phyloP scores from a whole-genome alignment of 2,329 filamentous ascomycete genomes.

The Alternaria gaisen region DNA sequence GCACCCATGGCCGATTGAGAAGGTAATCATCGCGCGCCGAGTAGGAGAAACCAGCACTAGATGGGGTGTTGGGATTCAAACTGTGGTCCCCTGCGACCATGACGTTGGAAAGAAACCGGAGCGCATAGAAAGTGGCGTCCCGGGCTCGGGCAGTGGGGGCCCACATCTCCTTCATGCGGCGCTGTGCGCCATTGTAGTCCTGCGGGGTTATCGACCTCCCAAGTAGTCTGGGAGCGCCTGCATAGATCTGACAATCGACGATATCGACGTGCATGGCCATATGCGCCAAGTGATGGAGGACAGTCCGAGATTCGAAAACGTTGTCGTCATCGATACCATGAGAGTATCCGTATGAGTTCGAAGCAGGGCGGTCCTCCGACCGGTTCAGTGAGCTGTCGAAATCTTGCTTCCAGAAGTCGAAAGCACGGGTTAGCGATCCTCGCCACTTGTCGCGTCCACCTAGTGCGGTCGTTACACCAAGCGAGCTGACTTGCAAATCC shows the following conservation, averaged over 20 bases:
- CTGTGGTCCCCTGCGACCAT: slow-evolving; percentile 68
- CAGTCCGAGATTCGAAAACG: slow-evolving; percentile 86
- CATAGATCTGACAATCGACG: slow-evolving; percentile 97
- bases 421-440: slow-evolving; percentile 81
- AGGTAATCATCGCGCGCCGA: slow-evolving; percentile 87
- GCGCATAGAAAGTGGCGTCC: slow-evolving; percentile 90
- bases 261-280: slow-evolving; percentile 99
- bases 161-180: slow-evolving; percentile 89
- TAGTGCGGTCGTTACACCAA: slow-evolving; percentile 80
- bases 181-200: slow-evolving; percentile 80
- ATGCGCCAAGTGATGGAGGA: slow-evolving; percentile 91
- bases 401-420: slow-evolving; percentile 92
- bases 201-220: slow-evolving; percentile 84
- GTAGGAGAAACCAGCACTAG: slow-evolving; percentile 63
- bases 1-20: slow-evolving; percentile 91
- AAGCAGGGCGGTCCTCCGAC: slow-evolving; percentile 48
- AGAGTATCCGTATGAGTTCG: slow-evolving; percentile 43
- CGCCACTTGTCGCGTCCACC: slow-evolving; percentile 94
- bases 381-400: slow-evolving; percentile 84
- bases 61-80: slow-evolving; percentile 33
- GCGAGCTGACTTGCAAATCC: slow-evolving; percentile 88
- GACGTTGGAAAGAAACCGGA: slow-evolving; percentile 88
- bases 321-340: slow-evolving; percentile 65
- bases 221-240: slow-evolving; percentile 82
- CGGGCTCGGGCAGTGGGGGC: slow-evolving; percentile 86